Base-by-base conservation (phyloP, 2,329 filamentous ascomycete genomes). In the Escovopsis sp. region DNA sequence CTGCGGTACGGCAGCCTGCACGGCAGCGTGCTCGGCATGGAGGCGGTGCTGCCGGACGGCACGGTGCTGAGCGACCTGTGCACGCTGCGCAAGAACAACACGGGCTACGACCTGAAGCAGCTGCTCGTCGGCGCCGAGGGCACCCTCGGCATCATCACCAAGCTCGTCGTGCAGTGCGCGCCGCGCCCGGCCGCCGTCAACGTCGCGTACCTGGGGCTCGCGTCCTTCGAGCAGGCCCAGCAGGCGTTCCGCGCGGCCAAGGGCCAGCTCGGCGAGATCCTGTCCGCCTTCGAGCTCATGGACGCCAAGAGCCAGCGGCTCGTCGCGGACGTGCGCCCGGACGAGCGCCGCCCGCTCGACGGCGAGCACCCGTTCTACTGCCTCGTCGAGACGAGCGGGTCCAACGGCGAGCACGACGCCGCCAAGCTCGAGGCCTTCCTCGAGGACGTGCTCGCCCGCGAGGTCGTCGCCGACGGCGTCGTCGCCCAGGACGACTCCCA, bases 211-310 rank as follows among this genome's bases (percentile, higher is more conserved):
- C 86, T 98, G 45, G 88, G 86, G 21, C 66, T 96, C 18, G 76
- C 88, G 48, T 92, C 81, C 28, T 98, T 82, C 56, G 86, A 94
- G 33, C 79, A 94, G 54, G 84, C 85, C 11, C 84, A 90, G 52
- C 62, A 71, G 47, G 85, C 88, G 1, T 98, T 90, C 67, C 70
- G 74, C 31, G 83, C 88, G 56, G 88, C 90, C 36, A 96, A 94
- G 65, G 67, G 68, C 27, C 83, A 94, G 54, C 73, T 98, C 1
- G 85, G 81, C 1, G 90, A 98, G 61, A 96, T 98, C 48, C 70
- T 98, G 4, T 96, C 88, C 3, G 90, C 90, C 0, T 98, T 98
- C 53, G 90, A 98, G 63, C 68, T 98, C 43, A 98, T 98, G 88
- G 90, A 98, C 48, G 75, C 72, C 14, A 68, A 75, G 43, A 88